Evolutionary conservation across 176 grass and related monocot species (phyloP), one percentile per base, ranked within the genome.

Genomic region (Paspalum vaginatum): DNA sequence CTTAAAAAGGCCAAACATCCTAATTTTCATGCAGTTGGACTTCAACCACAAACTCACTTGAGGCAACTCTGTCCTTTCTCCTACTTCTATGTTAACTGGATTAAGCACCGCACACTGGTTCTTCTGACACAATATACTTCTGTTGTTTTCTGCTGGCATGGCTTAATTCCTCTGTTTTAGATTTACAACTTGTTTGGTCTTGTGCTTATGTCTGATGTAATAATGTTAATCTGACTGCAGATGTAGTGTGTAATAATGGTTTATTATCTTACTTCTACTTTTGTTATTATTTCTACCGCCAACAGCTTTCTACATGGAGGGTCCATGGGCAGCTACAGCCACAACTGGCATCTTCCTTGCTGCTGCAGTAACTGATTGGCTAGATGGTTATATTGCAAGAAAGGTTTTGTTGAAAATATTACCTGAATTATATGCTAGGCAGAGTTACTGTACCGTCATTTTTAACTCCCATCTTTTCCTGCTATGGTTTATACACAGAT

Each of bases 381-480:
- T 98, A 47, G 95, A 98, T 89, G 95, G 95, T 75, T 98, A 95
- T 76, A 93, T 98, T 77, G 95, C 95, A 44, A 87, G 95, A 83
- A 98, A 98, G 95, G 95, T 93, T 93, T 77, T 85, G 88, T 72
- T 4, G n/a, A 13, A 57, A 72, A 84, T 66, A 78, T 68, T 15
- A 14, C 56, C 40, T 70, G 60, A 73, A 58, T 85, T 21, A 38
- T 47, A 85, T 72, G 18, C 60, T 81, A 57, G 9, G 58, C 20
- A 41, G 20, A 70, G 57, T 82, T 79, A 72, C 46, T 49, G 14
- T 58, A 77, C 25, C 42, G 65, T 5, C 8, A 5, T 56, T 60
- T 65, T 85, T 12, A 0, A 47, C 38, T 68, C 40, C 32, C 32
- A 32, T 32, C 26, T n/a, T 62, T 82, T 58, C 39, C 74, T 69